Evolutionary conservation across 352 stramenopile genomes (phyloP).

Genomic region (Phytophthora uliginosa): DNA sequence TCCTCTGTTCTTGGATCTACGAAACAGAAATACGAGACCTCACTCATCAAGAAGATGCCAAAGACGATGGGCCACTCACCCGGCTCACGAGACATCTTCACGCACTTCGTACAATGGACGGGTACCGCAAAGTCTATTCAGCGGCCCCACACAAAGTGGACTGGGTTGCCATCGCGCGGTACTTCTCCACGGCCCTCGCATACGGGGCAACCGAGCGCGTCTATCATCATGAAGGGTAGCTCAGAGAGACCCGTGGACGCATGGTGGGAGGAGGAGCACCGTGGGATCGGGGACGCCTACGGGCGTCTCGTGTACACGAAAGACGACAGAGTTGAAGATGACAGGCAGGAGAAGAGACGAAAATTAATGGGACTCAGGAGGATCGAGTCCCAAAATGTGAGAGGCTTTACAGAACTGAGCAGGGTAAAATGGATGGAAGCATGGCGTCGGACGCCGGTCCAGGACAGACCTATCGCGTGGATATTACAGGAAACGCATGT

Average conservation of each 20-base stretch:
- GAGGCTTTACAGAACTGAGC: background rate
- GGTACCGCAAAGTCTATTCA: no score
- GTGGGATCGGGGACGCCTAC: no score
- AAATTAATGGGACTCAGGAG: background rate
- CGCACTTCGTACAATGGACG: no score
- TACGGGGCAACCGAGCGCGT: background rate
- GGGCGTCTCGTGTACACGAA: no score
- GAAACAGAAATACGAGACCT: no score
- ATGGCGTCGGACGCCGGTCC: background rate
- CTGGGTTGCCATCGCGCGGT: background rate
- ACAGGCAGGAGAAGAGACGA: background rate
- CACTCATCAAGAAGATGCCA: no score
- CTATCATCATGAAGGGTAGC: background rate
- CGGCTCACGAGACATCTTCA: no score
- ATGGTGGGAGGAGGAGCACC: no score
- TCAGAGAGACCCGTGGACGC: background rate
- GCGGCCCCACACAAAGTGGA: background rate
- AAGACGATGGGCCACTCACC: no score
- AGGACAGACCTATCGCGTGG: background rate
- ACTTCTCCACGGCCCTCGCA: background rate
- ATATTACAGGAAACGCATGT: background rate
- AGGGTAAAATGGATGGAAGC: background rate
- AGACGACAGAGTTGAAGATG: no score
- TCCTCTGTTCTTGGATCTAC: no score
- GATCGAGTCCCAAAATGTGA: background rate